Percentiles rank a stretch among this genome's conserved stretches.
Conservation (phyloP, 148 eudicot genomes). For the Camellia lanceoleosa region DNA sequence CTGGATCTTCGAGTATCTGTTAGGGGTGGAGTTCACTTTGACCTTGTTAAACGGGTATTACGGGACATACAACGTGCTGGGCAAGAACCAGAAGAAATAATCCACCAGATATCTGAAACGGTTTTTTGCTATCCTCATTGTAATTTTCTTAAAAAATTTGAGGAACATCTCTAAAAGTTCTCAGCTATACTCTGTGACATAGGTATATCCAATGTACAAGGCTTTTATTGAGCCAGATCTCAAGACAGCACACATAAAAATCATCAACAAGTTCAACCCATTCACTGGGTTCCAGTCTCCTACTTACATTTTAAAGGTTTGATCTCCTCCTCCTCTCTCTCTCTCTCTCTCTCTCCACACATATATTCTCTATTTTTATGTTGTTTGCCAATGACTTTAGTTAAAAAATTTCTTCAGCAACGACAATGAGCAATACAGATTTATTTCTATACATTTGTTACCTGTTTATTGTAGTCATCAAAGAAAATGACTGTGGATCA, state of each 20-base stretch:
- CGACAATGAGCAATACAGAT: not conserved
- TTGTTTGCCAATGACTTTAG: not conserved
- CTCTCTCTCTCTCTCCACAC: too few species aligned
- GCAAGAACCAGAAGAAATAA: constrained; percentile 90
- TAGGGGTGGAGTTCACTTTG: constrained; percentile 92
- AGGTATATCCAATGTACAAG: constrained; percentile 98
- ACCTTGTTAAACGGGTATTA: constrained; percentile 85
- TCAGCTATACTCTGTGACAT: constrained; percentile 19
- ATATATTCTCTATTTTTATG: not conserved
- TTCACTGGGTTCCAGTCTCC: constrained; percentile 89
- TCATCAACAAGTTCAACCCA: constrained; percentile 85
- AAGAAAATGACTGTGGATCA: constrained; percentile 55
- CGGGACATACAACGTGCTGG: constrained; percentile 95
- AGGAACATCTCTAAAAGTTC: constrained; percentile 13
- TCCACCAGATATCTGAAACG: constrained; percentile 94
- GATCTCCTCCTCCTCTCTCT: not conserved
- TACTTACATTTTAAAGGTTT: constrained; percentile 76
- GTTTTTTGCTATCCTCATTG: constrained; percentile 32
- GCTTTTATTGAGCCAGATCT: constrained; percentile 95
- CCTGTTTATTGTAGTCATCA: constrained; percentile 44
- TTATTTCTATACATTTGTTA: constrained; percentile 1
- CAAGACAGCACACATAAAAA: constrained; percentile 85
- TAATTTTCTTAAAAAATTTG: constrained; percentile 4
- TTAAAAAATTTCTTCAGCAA: not conserved
- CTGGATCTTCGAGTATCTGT: constrained; percentile 92